Conservation (phyloP, 164 flowering plant species). For the Vitis vinifera region DNA sequence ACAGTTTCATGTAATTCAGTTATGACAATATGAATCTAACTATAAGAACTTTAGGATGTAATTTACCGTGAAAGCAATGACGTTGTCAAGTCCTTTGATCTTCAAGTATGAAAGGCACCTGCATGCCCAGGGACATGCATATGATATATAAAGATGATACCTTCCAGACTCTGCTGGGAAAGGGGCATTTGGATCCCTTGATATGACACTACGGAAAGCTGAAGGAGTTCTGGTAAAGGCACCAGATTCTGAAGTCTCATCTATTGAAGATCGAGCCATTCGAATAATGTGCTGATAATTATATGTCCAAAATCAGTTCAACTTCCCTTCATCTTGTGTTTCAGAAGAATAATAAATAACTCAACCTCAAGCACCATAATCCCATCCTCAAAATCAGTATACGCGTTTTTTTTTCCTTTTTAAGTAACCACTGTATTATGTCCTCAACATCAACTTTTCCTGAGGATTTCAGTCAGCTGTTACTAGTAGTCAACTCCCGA, state of each 20-base stretch:
- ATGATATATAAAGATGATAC: constrained; percentile 72
- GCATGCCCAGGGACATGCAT: constrained; percentile 87
- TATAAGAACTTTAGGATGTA: not conserved
- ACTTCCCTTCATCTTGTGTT: no score
- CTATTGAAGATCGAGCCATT: constrained; percentile 67
- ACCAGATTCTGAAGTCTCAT: constrained; percentile 62
- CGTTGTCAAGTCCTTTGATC: constrained; percentile 67
- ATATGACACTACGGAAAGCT: constrained; percentile 57
- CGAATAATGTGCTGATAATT: constrained; percentile 24
- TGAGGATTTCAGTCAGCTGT: no score
- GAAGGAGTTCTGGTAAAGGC: constrained; percentile 64
- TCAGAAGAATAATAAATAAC: no score
- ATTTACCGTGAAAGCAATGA: constrained; percentile 58
- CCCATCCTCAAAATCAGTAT: no score
- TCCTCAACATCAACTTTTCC: no score
- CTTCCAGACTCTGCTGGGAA: constrained; percentile 68
- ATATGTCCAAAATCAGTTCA: no score
- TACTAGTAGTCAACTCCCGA: no score
- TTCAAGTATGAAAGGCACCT: constrained; percentile 64
- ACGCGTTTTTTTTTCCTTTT: no score
- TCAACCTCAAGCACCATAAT: no score
- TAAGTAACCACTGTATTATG: no score
- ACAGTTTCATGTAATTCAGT: no score
- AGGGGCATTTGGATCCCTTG: constrained; percentile 46
- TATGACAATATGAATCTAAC: not conserved